A percentile compares a stretch with the other conserved stretches of the same genome.
Evolutionary conservation across 208 protist genomes (phyloP).

Genomic region (Trypanosomatidae sp.): DNA sequence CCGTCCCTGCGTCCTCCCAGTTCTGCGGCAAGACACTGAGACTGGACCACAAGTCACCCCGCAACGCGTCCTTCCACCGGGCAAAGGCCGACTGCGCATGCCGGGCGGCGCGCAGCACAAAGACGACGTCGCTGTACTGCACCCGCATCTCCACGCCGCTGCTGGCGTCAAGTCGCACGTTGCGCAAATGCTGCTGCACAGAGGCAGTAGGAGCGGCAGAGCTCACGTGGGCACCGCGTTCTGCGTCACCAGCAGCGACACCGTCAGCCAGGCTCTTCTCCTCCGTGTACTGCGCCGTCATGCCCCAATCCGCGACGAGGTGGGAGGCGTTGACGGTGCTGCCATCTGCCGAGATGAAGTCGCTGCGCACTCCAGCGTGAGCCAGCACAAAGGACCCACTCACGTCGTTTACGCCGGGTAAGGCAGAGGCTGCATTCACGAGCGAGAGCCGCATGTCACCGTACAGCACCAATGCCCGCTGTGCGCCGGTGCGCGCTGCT

Average conservation of each 20-base stretch:
- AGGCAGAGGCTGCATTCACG: not conserved
- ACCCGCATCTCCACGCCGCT: slow-evolving; percentile 46
- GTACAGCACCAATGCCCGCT: slow-evolving; percentile 27
- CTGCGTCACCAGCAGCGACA: too few species aligned
- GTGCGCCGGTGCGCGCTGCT: slow-evolving; percentile 12
- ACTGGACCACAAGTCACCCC: slow-evolving; percentile 17
- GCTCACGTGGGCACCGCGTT: too few species aligned
- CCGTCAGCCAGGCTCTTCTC: slow-evolving; percentile 5
- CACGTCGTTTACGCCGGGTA: slow-evolving; percentile 3
- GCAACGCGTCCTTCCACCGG: slow-evolving; percentile 22
- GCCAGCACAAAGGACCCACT: slow-evolving; percentile 21
- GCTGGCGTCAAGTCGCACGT: slow-evolving; percentile 27
- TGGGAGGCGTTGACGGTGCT: not conserved
- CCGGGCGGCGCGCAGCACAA: slow-evolving; percentile 30
- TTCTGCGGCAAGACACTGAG: not conserved
- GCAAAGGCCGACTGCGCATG: slow-evolving; percentile 36
- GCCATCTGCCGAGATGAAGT: slow-evolving; percentile 9
- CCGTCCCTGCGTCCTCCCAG: too few species aligned
- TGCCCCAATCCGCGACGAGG: slow-evolving; percentile 24
- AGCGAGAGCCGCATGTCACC: slow-evolving; percentile 25
- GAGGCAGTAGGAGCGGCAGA: too few species aligned
- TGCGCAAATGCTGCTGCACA: too few species aligned
- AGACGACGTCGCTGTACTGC: slow-evolving; percentile 49
- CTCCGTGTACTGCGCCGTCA: slow-evolving; percentile 22
- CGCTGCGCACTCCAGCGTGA: slow-evolving; percentile 22